A percentile compares a stretch with the other conserved stretches of the same genome.
Evolutionary conservation across 192 early-diverging fungal genomes (phyloP).

Genomic region (Gamsiella multidivaricata): DNA sequence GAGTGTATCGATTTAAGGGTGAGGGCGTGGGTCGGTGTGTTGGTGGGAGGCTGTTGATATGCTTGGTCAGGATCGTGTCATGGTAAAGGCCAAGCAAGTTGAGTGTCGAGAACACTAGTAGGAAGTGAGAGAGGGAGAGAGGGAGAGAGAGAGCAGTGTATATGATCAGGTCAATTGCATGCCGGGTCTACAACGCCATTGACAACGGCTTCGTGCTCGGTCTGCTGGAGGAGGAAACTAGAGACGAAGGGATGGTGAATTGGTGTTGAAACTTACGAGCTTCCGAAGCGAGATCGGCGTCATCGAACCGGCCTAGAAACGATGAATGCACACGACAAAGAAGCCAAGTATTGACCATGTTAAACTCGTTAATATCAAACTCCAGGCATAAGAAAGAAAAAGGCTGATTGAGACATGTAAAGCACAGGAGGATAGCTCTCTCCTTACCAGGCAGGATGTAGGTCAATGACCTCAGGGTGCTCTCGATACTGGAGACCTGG

Average conservation of each 20-base stretch:
- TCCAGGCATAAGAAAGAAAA: too few relatives aligned
- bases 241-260: too few relatives aligned
- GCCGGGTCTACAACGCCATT: too few relatives aligned
- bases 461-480: conserved; percentile 84
- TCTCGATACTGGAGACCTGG: conserved; percentile 89
- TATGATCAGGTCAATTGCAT: too few relatives aligned
- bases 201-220: too few relatives aligned
- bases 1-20: conserved; percentile 80
- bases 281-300: conserved; percentile 93
- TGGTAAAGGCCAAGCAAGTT: conserved; percentile 88
- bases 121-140: not conserved
- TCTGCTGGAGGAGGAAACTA: too few relatives aligned
- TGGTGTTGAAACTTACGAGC: conserved; percentile 59
- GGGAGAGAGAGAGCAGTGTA: not conserved
- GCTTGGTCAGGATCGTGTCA: conserved; percentile 78
- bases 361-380: too few relatives aligned
- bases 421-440: not conserved
- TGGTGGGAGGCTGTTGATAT: conserved; percentile 53
- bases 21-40: conserved; percentile 57
- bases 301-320: conserved; percentile 84
- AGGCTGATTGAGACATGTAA: too few relatives aligned
- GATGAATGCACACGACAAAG: not conserved
- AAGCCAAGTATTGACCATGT: too few relatives aligned
- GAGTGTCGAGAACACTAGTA: conserved; percentile 78
- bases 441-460: conserved; percentile 87